These are phyloP conservation scores for Aristolochia fimbriata DNA, from an alignment of 164 flowering plant species.

Conservation along the genomic window DNA sequence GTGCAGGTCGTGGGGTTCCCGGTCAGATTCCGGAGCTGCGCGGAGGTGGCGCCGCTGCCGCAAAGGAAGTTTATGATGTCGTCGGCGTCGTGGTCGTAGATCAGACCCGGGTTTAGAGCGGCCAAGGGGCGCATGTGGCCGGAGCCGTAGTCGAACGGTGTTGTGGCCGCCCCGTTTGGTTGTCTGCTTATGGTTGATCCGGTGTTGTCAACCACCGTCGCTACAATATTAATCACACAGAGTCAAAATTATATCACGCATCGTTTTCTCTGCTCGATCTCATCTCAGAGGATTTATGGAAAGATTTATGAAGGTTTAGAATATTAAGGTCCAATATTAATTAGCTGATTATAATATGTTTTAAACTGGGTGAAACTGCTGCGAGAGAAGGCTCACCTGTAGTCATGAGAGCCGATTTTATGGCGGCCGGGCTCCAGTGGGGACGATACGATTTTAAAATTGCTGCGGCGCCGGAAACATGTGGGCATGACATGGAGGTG, in stretches of 20 bases:
- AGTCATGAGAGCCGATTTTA: slow-evolving; percentile 43
- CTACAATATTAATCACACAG: slow-evolving; percentile 7
- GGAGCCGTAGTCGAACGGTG: slow-evolving; percentile 45
- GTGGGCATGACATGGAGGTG: slow-evolving; percentile 12
- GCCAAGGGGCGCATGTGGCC: slow-evolving; percentile 43
- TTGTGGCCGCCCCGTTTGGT: slow-evolving; percentile 27
- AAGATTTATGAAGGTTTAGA: no score
- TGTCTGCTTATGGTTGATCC: slow-evolving; percentile 18
- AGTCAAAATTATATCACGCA: no score
- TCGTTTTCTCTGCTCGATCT: no score
- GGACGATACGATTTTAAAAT: slow-evolving; percentile 60
- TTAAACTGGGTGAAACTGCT: no score
- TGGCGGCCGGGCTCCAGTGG: slow-evolving; percentile 58
- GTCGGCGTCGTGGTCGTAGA: slow-evolving; percentile 31
- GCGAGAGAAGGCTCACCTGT: no score
- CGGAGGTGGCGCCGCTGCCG: slow-evolving; percentile 31
- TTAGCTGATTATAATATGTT: no score
- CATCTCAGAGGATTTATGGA: no score
- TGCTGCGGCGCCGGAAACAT: slow-evolving; percentile 6
- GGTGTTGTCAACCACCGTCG: slow-evolving; percentile 23
- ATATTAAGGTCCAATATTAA: no score
- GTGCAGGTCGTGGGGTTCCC: slow-evolving; percentile 26
- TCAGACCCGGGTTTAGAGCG: slow-evolving; percentile 44
- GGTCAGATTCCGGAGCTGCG: slow-evolving; percentile 35
- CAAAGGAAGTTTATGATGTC: slow-evolving; percentile 39